Evolutionary conservation across 192 early-diverging fungal genomes (phyloP), one percentile per base, ranked within the genome.

Genomic region (Coemansia sp.): DNA sequence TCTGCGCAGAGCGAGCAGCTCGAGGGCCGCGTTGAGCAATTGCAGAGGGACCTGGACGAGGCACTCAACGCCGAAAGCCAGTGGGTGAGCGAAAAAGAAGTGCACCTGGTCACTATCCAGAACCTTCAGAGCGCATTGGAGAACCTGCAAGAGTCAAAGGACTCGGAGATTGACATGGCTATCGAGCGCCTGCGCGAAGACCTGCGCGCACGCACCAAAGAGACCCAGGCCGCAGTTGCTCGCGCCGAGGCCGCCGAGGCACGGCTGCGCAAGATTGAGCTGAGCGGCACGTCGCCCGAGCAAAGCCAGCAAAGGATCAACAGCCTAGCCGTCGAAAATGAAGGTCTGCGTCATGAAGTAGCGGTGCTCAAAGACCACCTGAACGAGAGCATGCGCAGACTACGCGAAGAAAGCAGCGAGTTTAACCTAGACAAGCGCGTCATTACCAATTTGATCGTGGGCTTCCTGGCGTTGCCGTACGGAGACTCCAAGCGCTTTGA

Each of bases 401-500:
- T 97, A 51, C 82, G 82, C 50, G 87, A 90, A 39, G 83, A 84
- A 49, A 81, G 83, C 58, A 88, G 73, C 52, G 85, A 93, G 47
- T 88, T 86, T 35, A 88, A 84, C 47, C 79, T 92, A 9, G 89
- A 91, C 58, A 84, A 93, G 50, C 85, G 85, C 24, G 80, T 98
- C 7, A 86, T 96, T 22, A 86, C 92, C 37, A 95, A 94, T 48
- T 81, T 98, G 6, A 69, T 98, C 34, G 87, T 96, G 34, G 83
- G 85, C 1, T 98, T 95, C 64, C 66, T 95, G 40, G 78, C 81
- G 42, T 79, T 89, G 33, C 87, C 87, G 20, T 82, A 92, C 20
- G 94, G 93, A 34, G 93, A 95, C 64, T 78, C 84, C 29, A 95
- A 93, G 67, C 80, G 91, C 26, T 98, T 82, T 58, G 94, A 98